Base-by-base conservation (phyloP, 2,329 filamentous ascomycete species). In the Apiospora arundinis region DNA sequence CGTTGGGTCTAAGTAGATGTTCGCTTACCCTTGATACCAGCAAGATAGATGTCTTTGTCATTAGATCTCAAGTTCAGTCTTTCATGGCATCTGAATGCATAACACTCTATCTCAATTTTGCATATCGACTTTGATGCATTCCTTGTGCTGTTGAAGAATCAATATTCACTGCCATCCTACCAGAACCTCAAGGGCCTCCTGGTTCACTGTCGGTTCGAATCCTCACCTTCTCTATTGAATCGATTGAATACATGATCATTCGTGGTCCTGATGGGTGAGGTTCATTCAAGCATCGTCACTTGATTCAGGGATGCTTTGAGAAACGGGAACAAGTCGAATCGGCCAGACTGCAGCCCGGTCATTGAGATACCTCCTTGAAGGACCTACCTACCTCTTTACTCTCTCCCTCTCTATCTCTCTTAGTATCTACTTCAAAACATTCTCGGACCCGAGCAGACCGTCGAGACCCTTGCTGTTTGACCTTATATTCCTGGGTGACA, bases 31-130 rank as follows among this genome's bases (percentile, higher is more conserved):
- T 56, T n/a, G 48, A 66, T 32, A 37, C 46, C 46, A 49, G 67
- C 70, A 60, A 37, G 56, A 48, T 69, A 69, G 68, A 69, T 48
- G 49, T 69, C 72, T 74, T 70, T 71, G 72, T 23, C 72, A 74
- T 72, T 72, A 52, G 66, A 44, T 68, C 40, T 63, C 18, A 63
- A 28, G 28, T 40, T 40, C 28, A 40, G 40, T 63, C 21, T 63
- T 18, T n/a, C 28, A 40, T 63, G 56, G 18, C 32, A 12, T n/a
- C 32, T 11, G 9, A 40, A 40, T 63, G n/a, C 56, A 40, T 8
- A 9, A 63, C 28, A 63, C 32, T 12, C n/a, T n/a, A n/a, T 12
- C 11, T 28, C 32, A 2, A 11, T 28, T n/a, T 32, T 21, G n/a
- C 9, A 40, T 21, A 63, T 9, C 32, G 56, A 40, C 32, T 4